Conservation (phyloP, 163 green algal species). For the Botryococcus braunii region DNA sequence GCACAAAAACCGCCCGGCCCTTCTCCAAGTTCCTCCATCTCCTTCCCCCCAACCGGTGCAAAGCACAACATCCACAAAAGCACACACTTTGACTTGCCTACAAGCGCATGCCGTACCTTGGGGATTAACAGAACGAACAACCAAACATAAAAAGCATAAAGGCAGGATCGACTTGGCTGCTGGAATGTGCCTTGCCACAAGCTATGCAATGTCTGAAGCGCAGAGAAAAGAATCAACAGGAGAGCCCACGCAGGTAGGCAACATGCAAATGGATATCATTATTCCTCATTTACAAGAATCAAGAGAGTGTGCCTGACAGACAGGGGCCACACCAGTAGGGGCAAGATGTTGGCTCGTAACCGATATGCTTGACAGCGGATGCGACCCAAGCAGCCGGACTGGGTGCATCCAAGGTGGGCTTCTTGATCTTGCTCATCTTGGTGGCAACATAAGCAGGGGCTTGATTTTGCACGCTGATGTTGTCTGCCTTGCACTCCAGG, state of each 20-base stretch:
- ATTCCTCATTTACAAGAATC: background rate
- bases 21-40: background rate
- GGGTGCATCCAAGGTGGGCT: slow-evolving; percentile 21
- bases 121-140: too few species aligned
- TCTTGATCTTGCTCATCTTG: slow-evolving; percentile 81
- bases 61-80: background rate
- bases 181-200: background rate
- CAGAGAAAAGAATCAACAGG: background rate
- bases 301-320: background rate
- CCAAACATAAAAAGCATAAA: background rate
- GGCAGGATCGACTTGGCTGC: background rate
- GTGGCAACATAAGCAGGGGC: slow-evolving; percentile 74
- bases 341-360: slow-evolving; percentile 27
- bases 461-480: slow-evolving; percentile 69
- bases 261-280: background rate
- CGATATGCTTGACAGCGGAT: slow-evolving; percentile 33
- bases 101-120: too few species aligned
- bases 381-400: slow-evolving; percentile 28
- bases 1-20: background rate
- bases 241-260: background rate
- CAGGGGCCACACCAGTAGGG: slow-evolving; percentile 34
- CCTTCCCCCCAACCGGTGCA: background rate
- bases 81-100: too few species aligned
- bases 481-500: slow-evolving; percentile 43
- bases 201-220: background rate